Evolutionary conservation across 495 filamentous ascomycete genomes (phyloP).

Genomic region (Neurospora cerealis): DNA sequence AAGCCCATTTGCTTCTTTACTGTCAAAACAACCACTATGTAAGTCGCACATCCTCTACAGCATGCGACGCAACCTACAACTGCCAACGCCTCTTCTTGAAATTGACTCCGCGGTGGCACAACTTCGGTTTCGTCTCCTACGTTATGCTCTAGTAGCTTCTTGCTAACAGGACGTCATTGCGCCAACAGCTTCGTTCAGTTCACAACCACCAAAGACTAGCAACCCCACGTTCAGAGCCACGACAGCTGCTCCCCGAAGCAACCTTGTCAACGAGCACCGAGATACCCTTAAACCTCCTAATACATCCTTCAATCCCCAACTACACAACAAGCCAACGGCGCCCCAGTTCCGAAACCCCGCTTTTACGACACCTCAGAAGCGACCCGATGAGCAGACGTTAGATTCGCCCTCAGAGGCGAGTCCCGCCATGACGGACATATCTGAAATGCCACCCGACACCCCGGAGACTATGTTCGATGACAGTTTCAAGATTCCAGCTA

Average conservation of each 20-base stretch:
- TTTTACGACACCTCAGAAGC: slow-evolving; percentile 74
- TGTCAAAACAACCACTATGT: slow-evolving; percentile 14
- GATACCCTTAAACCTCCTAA: slow-evolving; percentile 14
- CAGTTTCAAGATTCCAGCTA: slow-evolving; percentile 14
- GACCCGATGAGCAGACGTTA: slow-evolving; percentile 49
- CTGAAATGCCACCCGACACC: slow-evolving; percentile 46
- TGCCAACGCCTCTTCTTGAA: not conserved
- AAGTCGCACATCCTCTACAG: slow-evolving; percentile 1
- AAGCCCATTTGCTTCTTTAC: slow-evolving; percentile 34
- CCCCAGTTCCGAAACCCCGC: slow-evolving; percentile 54
- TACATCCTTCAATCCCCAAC: slow-evolving; percentile 24
- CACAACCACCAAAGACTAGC: not conserved
- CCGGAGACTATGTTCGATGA: slow-evolving; percentile 27
- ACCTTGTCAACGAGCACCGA: not conserved
- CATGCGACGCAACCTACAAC: not conserved
- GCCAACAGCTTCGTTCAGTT: not conserved
- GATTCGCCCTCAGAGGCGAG: slow-evolving; percentile 74
- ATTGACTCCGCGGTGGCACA: not conserved
- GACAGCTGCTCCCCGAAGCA: not conserved
- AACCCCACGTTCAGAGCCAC: not conserved
- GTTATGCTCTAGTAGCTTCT: not conserved
- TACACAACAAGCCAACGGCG: slow-evolving; percentile 25
- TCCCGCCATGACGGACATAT: slow-evolving; percentile 54
- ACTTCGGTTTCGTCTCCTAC: not conserved
- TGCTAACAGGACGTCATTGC: not conserved